Evolutionary conservation across 352 stramenopile species (phyloP), one percentile per base, ranked within the genome.

Genomic region (Pythium folliculosum): DNA sequence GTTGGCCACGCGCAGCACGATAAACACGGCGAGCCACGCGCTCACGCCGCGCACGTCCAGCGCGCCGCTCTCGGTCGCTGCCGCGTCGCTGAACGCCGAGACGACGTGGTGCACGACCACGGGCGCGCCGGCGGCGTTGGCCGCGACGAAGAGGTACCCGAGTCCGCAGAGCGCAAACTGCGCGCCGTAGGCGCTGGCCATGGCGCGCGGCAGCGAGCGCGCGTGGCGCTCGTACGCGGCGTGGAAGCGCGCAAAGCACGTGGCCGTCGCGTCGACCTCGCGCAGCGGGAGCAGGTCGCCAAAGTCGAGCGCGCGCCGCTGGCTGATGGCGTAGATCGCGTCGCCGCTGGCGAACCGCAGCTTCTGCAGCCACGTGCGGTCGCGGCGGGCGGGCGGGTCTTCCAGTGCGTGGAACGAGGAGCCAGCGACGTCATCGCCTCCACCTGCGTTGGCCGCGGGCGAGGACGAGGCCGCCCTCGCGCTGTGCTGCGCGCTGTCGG

Each of bases 71-170:
- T 69, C 57, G n/a, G 60, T 44, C 0, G 14, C n/a, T 8, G 35
- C 35, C 37, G 37, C 10, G 5, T 45, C 40, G 3, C 51, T 64
- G 27, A 84, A 73, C 27, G 63, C 75, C 22, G 54, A 66, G 58
- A 88, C 69, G 2, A 88, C 76, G 43, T 79, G 69, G 47, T 77
- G 61, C n/a, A 88, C 66, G n/a, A 88, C 80, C 2, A 54, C 67
- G 3, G 80, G 80, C 1, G 77, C 73, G 25, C 83, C 75, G 0
- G 86, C 53, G 10, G 54, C 65, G 49, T 73, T 82, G 0, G 56
- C 69, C 0, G 72, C 80, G 2, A 61, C 67, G 25, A 83, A 75
- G 17, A 78, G 56, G 56, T 65, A 58, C 7, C 37, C 67, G 7
- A 77, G 22, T 0, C 70, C 73, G 8, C 73, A 80, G 2, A 63